Evolutionary conservation across 768 basidiomycete genomes (phyloP), one percentile per base, ranked within the genome.

Genomic region (Phlebiopsis gigantea): DNA sequence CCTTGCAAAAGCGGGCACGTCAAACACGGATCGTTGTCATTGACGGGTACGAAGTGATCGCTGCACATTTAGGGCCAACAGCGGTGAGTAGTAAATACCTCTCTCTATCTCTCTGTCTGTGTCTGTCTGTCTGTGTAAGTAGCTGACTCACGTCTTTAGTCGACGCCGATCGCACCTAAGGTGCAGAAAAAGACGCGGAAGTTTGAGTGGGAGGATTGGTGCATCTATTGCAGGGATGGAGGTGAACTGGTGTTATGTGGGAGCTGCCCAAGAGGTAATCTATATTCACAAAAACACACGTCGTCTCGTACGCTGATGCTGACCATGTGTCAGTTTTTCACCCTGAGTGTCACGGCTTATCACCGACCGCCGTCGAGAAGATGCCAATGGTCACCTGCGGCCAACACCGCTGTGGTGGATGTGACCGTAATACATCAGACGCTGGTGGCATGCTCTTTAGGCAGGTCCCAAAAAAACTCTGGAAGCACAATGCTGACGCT

Each of bases 361-460:
- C 70, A 5, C 56, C 57, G 28, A 65, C 61, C n/a, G 65, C 74
- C 24, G 31, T 73, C 17, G 64, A 63, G 34, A 61, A 55, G 42
- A 59, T 57, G 31, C 31, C 55, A 5, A 56, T 44, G 9, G 56
- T 75, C 1, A 48, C 53, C 8, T 85, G 84, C 60, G 66, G 68
- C 56, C 84, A 85, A 58, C 83, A 85, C 62, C 64, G 55, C 6
- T 85, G 84, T 56, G 55, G 64, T 8, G 63, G 57, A 4, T 85
- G 84, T 63, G 15, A 62, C 8, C 74, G 80, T 50, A 71, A 62
- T 15, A 76, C 81, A 0, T 53, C 64, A 1, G 77, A 80, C 21
- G 72, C 75, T 1, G 83, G 84, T 5, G 82, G 83, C 1, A 77
- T 85, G 74, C 61, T 85, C 28, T 84, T 83, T 65, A 71, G 82